These are phyloP conservation scores for Botryosphaeria dothidea DNA, from an alignment of 2,329 filamentous ascomycete genomes.

Conservation along the genomic window DNA sequence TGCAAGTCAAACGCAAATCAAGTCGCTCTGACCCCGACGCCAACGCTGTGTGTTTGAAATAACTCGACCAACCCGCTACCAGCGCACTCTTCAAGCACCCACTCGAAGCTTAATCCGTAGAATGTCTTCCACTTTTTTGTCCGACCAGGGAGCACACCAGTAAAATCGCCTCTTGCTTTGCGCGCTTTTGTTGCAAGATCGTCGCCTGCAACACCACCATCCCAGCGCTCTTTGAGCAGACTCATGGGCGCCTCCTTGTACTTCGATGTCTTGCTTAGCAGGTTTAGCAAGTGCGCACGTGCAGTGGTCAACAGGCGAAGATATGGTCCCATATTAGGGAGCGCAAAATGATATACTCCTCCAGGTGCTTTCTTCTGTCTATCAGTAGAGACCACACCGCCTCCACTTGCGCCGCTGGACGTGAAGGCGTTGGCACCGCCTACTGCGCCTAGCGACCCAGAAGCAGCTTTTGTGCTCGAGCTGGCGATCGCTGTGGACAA, in stretches of 20 bases:
- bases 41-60: conserved; percentile 75
- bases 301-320: conserved; percentile 65
- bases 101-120: conserved; percentile 69
- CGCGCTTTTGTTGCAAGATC: conserved; percentile 51
- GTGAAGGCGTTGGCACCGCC: conserved; percentile 67
- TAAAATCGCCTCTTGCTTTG: conserved; percentile 56
- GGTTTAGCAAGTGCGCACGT: conserved; percentile 60
- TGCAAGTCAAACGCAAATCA: conserved; percentile 9
- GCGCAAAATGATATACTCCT: conserved; percentile 49
- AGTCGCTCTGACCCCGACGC: conserved; percentile 57
- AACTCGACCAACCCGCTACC: conserved; percentile 70
- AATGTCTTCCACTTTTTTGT: conserved; percentile 72
- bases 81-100: conserved; percentile 70
- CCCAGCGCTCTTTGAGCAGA: conserved; percentile 67
- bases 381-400: conserved; percentile 19
- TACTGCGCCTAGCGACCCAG: conserved; percentile 68
- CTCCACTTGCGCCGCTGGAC: conserved; percentile 57
- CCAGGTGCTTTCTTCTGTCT: not conserved
- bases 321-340: conserved; percentile 67
- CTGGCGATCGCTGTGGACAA: conserved; percentile 62
- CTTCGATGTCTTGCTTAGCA: conserved; percentile 59
- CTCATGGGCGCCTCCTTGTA: conserved; percentile 65
- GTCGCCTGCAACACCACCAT: conserved; percentile 60
- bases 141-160: conserved; percentile 59
- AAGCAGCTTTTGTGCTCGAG: conserved; percentile 63